Conservation (phyloP, 1,284 basidiomycete species). For the Wolfiporia cocos region DNA sequence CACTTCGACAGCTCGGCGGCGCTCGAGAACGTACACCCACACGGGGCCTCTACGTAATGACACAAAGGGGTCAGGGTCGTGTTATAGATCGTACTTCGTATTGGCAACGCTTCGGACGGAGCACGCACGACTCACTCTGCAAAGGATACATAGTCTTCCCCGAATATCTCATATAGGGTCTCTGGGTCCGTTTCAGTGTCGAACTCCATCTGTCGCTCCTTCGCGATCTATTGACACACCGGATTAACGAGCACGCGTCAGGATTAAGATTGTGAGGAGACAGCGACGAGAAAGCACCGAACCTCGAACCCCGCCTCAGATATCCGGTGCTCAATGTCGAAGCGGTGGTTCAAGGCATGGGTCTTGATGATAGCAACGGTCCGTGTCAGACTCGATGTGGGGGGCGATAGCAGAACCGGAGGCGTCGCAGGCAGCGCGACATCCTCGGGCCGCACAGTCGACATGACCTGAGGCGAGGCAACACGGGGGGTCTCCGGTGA, state of each 20-base stretch:
- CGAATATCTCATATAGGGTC: conserved; percentile 68
- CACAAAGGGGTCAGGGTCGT: conserved; percentile 1
- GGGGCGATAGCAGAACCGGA: background rate
- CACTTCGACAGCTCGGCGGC: conserved; percentile 69
- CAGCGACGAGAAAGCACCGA: conserved; percentile 13
- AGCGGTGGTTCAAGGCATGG: conserved; percentile 61
- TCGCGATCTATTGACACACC: conserved; percentile 53
- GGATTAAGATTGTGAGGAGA: background rate
- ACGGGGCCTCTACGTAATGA: conserved; percentile 56
- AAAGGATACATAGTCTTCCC: conserved; percentile 64
- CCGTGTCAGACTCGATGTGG: conserved; percentile 35
- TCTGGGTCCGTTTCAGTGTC: conserved; percentile 75
- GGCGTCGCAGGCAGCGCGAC: background rate
- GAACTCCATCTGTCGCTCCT: conserved; percentile 80
- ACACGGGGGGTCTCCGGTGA: too few relatives aligned
- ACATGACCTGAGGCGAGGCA: too few relatives aligned
- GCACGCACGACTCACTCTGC: conserved; percentile 51
- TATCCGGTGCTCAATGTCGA: conserved; percentile 71
- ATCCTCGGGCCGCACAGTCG: background rate
- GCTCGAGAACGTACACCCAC: conserved; percentile 82
- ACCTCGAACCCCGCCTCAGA: conserved; percentile 76
- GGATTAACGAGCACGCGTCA: background rate
- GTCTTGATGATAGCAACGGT: conserved; percentile 77
- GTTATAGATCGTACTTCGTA: conserved; percentile 4
- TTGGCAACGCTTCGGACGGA: conserved; percentile 3